Evolutionary conservation across 345 rosid species (phyloP), one percentile per base, ranked within the genome.

Genomic region (Gossypium arboreum): DNA sequence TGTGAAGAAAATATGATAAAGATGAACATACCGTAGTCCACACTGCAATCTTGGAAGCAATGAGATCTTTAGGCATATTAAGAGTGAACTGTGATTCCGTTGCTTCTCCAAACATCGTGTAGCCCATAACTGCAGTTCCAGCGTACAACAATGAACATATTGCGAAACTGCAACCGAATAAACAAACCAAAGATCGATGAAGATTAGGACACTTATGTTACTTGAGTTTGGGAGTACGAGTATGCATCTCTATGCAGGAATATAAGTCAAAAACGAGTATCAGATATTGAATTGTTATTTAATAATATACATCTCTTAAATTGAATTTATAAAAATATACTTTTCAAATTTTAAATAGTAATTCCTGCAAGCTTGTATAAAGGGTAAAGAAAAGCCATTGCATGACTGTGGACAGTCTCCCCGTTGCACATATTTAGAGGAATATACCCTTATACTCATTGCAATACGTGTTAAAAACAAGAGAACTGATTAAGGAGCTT

Each of bases 21-120:
- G 47, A 43, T 18, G 10, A 73, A 54, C 86, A 73, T 83, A 95
- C 98, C 69, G 98, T 93, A 51, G 97, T 91, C 98, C 98, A 95
- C 75, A 93, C 84, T 55, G 98, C 99, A 80, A 95, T 84, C 85
- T 92, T 95, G n/a, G 99, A 86, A 76, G 94, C 98, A 58, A 90
- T 87, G 73, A 90, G 83, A 74, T 95, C 84, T 66, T 86, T 83
- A 9, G 98, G 97, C 93, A 95, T 74, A 88, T 95, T 95, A 39
- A 95, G 97, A 6, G 98, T 92, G 82, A 88, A 92, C 63, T 95
- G 99, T 12, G 99, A 90, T 50, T 79, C 71, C 54, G 89, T 89
- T 76, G 79, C 75, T 52, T 89, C 94, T 67, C 99, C 98, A 60
- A 95, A 95, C 96, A 92, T 91, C 25, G 82, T 83, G 83, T 92